Evolutionary conservation across 106 monocot species (phyloP).

Genomic region (Ottelia alismoides): DNA sequence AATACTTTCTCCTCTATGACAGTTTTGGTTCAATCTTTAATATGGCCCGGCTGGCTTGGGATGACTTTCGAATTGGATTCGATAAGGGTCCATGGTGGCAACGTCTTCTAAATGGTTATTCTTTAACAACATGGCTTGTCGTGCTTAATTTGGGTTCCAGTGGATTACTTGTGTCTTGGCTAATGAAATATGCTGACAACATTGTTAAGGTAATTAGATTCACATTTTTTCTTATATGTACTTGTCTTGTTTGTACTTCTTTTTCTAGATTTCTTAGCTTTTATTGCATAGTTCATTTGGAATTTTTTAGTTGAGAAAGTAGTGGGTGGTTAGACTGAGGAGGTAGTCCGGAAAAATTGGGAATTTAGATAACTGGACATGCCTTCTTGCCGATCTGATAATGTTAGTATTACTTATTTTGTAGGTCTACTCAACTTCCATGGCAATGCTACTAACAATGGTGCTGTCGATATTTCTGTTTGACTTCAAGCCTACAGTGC

Average conservation of each 20-base stretch:
- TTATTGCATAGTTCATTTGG: too few relatives aligned
- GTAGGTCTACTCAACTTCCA: conserved; percentile 83
- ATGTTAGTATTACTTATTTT: too few relatives aligned
- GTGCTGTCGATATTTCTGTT: conserved; percentile 65
- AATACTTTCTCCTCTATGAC: too few relatives aligned
- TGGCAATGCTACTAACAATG: conserved; percentile 88
- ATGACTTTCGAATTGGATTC: conserved; percentile 79
- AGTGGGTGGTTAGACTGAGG: too few relatives aligned
- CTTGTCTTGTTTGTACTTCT: too few relatives aligned
- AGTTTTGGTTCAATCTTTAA: conserved; percentile 96
- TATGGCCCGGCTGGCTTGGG: conserved; percentile 64
- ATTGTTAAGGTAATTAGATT: conserved; percentile 97
- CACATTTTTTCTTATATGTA: too few relatives aligned
- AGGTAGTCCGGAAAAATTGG: too few relatives aligned
- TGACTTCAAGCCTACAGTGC: conserved; percentile 61
- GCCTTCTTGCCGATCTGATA: too few relatives aligned
- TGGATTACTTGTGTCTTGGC: conserved; percentile 89
- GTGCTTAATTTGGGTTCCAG: conserved; percentile 86
- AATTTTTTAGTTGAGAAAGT: too few relatives aligned
- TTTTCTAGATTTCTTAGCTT: too few relatives aligned
- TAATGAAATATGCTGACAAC: conserved; percentile 99
- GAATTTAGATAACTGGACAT: too few relatives aligned
- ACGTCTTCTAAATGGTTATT: conserved; percentile 75
- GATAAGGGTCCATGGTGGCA: conserved; percentile 91
- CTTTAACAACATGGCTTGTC: conserved; percentile 81